Base-by-base conservation (phyloP, 2,329 filamentous ascomycete genomes). In the Fusarium veterinarium region DNA sequence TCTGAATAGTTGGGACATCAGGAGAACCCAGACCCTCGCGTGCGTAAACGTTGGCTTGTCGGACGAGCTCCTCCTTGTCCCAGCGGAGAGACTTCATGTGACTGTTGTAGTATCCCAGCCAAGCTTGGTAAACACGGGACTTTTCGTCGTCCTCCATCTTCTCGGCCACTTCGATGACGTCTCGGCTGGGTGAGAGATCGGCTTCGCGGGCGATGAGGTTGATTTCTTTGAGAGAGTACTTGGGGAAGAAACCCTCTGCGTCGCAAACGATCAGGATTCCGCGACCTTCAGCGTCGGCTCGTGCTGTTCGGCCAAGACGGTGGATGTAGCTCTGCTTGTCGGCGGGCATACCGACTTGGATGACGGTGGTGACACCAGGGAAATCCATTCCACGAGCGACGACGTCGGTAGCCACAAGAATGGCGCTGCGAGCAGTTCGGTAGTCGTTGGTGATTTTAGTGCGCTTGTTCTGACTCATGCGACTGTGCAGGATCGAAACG, bases 381-480 rank as follows among this genome's bases (percentile, higher is more conserved):
- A 92, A 92, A 76, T 93, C 91, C 89, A 93, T 92, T 73, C 91
- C 91, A 71, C 91, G 89, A 16, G 91, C 91, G 30, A 92, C 89
- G 41, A 93, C 91, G 76, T 93, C 91, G 1, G 91, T 92, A 6
- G 91, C 91, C 59, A 92, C 87, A 45, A 93, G 84, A 56, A 93
- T 86, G 41, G 83, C 84, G 19, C 79, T 81, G 14, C 79, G 79
- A n/a, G 86, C 80, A 38, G 82, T 81, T 65, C 93, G 91, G 78
- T 84, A 89, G n/a, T 85, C 82, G 42, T 94, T 89, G 1, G 95
- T 91, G 45, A 90, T 88, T 64, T 80, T 84, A 14, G 82, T 88
- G 13, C 87, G 86, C 76, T 82, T 85, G 72, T 74, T 80, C 78
- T 89, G 87, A 20, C 83, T 78, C 78, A 88, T 85, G 56, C 87